phyloP scores from a whole-genome alignment of 225 moss, liverwort and hornwort genomes.

The Polytrichum formosum region DNA sequence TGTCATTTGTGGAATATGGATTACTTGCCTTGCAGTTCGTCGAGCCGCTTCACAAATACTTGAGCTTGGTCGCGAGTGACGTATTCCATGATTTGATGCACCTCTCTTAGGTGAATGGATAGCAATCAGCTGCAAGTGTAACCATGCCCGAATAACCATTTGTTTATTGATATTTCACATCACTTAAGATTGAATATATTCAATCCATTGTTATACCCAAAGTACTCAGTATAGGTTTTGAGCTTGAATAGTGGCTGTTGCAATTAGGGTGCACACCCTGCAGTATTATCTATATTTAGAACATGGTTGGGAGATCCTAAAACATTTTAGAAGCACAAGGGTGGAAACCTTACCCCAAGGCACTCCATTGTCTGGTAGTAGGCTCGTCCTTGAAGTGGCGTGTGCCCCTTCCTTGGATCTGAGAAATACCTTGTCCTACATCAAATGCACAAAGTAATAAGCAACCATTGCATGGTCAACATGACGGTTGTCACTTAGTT shows the following conservation, averaged over 20 bases:
- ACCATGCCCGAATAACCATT: not conserved
- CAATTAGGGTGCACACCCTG: not conserved
- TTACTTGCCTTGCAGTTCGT: not conserved
- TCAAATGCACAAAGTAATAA: no score
- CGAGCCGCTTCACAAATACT: conserved; percentile 12
- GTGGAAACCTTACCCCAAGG: conserved; percentile 33
- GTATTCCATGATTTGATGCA: conserved; percentile 1
- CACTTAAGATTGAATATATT: no score
- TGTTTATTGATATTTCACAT: no score
- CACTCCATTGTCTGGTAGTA: conserved; percentile 69
- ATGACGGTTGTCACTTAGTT: no score
- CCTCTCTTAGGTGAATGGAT: conserved; percentile 50
- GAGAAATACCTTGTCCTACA: conserved; percentile 62
- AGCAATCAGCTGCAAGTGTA: conserved; percentile 37
- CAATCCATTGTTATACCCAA: no score
- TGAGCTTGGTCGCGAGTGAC: conserved; percentile 5
- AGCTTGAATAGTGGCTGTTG: not conserved
- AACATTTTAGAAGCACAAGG: not conserved
- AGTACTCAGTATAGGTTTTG: no score
- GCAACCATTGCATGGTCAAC: no score
- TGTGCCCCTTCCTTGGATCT: conserved; percentile 50
- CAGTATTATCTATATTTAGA: not conserved
- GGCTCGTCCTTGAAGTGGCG: conserved; percentile 57
- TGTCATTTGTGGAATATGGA: not conserved
- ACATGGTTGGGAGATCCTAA: not conserved